These are phyloP conservation scores for Cutaneotrichosporon daszewskae DNA, from an alignment of 1,284 basidiomycete genomes.

Conservation along the genomic window DNA sequence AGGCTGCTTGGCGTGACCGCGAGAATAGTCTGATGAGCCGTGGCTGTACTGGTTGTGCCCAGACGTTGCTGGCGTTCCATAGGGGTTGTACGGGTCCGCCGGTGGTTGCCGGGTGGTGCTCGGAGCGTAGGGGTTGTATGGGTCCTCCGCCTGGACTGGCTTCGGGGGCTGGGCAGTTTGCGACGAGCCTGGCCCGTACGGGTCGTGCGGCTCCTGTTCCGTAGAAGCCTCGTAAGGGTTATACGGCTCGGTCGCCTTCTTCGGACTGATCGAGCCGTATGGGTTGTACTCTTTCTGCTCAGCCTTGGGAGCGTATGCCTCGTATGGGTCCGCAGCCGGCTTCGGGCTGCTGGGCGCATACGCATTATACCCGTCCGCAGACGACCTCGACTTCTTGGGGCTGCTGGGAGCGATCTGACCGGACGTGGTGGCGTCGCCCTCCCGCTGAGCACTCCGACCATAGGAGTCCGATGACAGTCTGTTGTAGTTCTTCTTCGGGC, in stretches of 20 bases:
- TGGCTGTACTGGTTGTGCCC: no score
- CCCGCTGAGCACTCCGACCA: no score
- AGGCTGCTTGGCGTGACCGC: background rate
- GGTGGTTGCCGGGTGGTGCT: background rate
- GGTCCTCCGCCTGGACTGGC: constrained; percentile 1
- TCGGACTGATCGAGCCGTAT: background rate
- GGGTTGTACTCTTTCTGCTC: constrained; percentile 5
- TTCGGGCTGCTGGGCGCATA: constrained; percentile 3
- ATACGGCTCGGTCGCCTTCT: background rate
- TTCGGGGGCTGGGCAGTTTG: no score
- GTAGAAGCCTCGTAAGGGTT: constrained; percentile 1
- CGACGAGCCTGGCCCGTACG: constrained; percentile 8
- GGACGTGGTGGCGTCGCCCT: no score
- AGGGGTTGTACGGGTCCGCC: constrained; percentile 3
- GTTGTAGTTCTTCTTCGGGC: background rate
- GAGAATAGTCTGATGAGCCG: no score
- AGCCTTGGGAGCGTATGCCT: constrained; percentile 7
- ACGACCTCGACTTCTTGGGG: background rate
- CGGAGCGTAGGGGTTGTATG: constrained; percentile 11
- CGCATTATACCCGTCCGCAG: background rate
- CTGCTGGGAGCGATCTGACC: background rate
- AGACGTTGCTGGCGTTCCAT: background rate
- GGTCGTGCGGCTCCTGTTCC: constrained; percentile 2
- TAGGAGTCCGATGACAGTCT: no score
- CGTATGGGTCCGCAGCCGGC: constrained; percentile 4